Evolutionary conservation across 129 eudicot species (phyloP).

Genomic region (Ambrosia trifida): DNA sequence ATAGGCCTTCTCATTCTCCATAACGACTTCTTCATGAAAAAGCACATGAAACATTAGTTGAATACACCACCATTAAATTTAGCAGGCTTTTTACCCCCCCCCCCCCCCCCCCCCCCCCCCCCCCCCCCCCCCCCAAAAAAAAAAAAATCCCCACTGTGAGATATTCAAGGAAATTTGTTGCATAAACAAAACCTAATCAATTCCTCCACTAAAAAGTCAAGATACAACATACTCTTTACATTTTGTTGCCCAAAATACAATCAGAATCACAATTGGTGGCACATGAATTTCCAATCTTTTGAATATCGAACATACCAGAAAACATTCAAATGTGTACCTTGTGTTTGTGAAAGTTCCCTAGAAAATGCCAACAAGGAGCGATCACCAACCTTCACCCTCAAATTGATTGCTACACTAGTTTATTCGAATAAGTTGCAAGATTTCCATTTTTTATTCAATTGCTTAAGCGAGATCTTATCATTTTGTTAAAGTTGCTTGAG

Average conservation of each 20-base stretch:
- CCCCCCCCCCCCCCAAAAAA: too few species aligned
- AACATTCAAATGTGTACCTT: not conserved
- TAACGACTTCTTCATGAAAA: constrained; percentile 1
- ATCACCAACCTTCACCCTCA: not conserved
- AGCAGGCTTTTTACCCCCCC: too few species aligned
- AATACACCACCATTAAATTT: not conserved
- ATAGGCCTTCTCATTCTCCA: not conserved
- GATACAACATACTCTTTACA: too few species aligned
- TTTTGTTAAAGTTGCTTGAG: too few species aligned
- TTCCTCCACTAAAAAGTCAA: not conserved
- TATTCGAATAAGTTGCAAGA: constrained; percentile 36
- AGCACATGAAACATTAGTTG: not conserved
- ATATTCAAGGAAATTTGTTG: not conserved
- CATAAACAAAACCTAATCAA: not conserved
- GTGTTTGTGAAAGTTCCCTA: not conserved
- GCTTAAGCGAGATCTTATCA: not conserved
- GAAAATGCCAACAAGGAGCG: not conserved
- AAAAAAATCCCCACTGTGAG: not conserved
- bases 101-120: too few species aligned
- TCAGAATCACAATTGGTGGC: not conserved
- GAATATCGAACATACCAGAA: not conserved
- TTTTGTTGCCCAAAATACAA: not conserved
- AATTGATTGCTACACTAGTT: not conserved
- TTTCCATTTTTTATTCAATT: constrained; percentile 1
- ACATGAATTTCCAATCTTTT: not conserved